Evolutionary conservation across 495 filamentous ascomycete genomes (phyloP).

Genomic region (Aspergillus saccharolyticus): DNA sequence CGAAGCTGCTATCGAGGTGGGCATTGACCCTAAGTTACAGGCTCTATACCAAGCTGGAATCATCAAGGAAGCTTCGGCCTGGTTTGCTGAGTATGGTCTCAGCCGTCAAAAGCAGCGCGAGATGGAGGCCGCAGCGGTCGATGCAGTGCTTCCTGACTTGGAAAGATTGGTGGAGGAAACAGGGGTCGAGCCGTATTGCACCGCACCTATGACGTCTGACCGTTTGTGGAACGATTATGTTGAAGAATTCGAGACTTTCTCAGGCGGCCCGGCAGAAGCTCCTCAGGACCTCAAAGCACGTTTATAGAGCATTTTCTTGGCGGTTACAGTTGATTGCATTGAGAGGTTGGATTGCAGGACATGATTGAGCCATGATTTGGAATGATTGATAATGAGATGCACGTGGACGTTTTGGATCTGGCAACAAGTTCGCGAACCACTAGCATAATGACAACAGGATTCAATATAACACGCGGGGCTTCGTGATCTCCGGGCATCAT

Average conservation of each 20-base stretch:
- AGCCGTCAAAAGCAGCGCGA: slow-evolving; percentile 9
- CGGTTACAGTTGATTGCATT: too few relatives aligned
- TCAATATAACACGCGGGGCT: too few relatives aligned
- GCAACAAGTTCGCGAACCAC: too few relatives aligned
- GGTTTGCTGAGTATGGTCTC: slow-evolving; percentile 25
- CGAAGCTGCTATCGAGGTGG: slow-evolving; percentile 18
- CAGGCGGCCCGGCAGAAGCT: too few relatives aligned
- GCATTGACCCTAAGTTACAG: slow-evolving; percentile 19
- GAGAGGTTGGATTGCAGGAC: too few relatives aligned
- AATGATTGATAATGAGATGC: too few relatives aligned
- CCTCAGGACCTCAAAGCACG: too few relatives aligned
- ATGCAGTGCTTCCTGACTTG: slow-evolving; percentile 19
- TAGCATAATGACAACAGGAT: too few relatives aligned
- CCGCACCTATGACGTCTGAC: neutral
- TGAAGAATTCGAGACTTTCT: neutral
- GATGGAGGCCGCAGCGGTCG: slow-evolving; percentile 17
- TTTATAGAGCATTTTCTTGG: too few relatives aligned
- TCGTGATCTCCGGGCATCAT: too few relatives aligned
- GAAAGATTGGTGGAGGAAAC: slow-evolving; percentile 6
- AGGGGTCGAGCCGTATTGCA: neutral
- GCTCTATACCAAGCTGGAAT: slow-evolving; percentile 25
- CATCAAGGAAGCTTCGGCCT: slow-evolving; percentile 26
- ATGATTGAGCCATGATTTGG: too few relatives aligned
- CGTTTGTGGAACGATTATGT: neutral
- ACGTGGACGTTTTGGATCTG: too few relatives aligned